phyloP scores from a whole-genome alignment of 495 filamentous ascomycete species.

The Neurospora sp. region DNA sequence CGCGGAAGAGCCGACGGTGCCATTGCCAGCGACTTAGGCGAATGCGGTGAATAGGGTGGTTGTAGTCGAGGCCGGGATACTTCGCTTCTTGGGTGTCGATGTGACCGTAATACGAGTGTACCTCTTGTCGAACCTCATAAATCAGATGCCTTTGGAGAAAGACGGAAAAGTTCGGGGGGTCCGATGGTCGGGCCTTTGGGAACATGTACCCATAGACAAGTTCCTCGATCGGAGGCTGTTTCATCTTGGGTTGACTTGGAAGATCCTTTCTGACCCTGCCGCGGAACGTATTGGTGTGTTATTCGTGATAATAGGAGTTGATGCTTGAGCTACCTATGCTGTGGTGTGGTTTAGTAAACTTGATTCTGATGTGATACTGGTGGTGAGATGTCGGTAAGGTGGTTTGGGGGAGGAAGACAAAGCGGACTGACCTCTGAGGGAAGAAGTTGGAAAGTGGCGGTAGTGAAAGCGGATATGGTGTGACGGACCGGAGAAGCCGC shows the following conservation, averaged over 20 bases:
- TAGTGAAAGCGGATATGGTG: neutral
- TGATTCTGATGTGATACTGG: neutral
- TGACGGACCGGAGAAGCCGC: neutral
- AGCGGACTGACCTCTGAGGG: neutral
- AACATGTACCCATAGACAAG: conserved; percentile 48
- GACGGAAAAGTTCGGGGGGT: conserved; percentile 41
- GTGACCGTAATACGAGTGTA: conserved; percentile 73
- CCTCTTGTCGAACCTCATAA: conserved; percentile 83
- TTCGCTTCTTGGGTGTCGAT: conserved; percentile 78
- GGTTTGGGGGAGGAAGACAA: neutral
- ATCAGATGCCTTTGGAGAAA: conserved; percentile 56
- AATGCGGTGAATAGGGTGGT: conserved; percentile 67
- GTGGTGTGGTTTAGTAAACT: neutral
- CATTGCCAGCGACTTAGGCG: conserved; percentile 70
- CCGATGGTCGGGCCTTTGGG: conserved; percentile 37
- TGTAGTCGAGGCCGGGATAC: conserved; percentile 86
- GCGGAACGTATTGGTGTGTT: neutral
- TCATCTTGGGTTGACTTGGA: conserved; percentile 31
- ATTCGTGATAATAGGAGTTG: neutral
- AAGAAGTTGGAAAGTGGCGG: neutral
- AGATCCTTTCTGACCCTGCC: neutral
- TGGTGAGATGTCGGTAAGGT: neutral
- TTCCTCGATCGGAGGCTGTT: conserved; percentile 39
- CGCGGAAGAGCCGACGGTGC: conserved; percentile 72
- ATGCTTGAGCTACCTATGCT: neutral